These are phyloP conservation scores for Trichoderma guizhouense DNA, from an alignment of 2,329 filamentous ascomycete genomes.

Conservation along the genomic window DNA sequence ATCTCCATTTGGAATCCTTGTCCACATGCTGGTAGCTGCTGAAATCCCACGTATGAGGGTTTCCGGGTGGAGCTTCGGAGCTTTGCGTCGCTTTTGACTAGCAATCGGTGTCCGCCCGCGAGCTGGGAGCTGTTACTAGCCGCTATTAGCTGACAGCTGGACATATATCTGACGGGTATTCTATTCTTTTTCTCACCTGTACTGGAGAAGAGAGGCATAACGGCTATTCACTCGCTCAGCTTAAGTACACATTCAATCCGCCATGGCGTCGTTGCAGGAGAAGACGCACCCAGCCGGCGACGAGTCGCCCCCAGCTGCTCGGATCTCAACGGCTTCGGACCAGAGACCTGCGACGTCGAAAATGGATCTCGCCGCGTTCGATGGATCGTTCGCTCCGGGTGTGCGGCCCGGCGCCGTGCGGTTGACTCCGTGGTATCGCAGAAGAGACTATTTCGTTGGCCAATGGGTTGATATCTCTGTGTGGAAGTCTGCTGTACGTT, in stretches of 20 bases:
- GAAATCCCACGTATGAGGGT: background rate
- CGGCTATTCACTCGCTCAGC: background rate
- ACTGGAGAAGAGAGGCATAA: background rate
- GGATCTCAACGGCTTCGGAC: background rate
- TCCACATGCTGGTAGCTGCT: background rate
- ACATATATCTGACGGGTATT: background rate
- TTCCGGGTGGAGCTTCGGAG: background rate
- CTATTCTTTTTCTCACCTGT: background rate
- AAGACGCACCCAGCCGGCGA: background rate
- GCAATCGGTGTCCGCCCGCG: background rate
- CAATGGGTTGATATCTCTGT: conserved; percentile 27
- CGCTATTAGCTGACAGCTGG: background rate
- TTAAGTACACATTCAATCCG: background rate
- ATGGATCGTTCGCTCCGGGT: conserved; percentile 25
- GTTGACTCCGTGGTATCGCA: conserved; percentile 26
- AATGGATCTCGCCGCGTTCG: conserved; percentile 20
- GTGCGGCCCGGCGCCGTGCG: conserved; percentile 16
- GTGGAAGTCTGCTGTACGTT: conserved; percentile 28
- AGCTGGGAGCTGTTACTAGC: background rate
- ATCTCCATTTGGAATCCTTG: background rate
- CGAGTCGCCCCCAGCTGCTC: background rate
- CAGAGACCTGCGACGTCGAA: background rate
- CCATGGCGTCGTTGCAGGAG: background rate
- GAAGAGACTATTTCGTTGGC: conserved; percentile 25
- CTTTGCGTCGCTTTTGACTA: background rate